phyloP scores from a whole-genome alignment of 768 basidiomycete genomes.

The Mycena belliarum region DNA sequence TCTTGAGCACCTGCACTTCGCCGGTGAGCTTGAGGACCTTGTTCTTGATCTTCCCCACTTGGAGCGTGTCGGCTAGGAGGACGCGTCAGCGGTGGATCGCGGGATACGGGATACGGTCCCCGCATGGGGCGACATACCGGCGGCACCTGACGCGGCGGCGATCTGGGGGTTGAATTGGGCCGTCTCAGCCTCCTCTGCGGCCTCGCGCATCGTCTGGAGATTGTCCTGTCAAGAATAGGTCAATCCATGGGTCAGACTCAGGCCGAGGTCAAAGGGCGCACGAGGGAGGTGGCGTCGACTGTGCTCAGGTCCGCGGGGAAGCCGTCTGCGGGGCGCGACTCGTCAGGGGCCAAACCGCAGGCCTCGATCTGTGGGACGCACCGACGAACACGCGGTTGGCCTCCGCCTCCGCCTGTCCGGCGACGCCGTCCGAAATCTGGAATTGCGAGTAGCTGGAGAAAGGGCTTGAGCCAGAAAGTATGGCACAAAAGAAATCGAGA shows the following conservation, averaged over 20 bases:
- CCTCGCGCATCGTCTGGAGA: conserved; percentile 24
- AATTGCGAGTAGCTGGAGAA: conserved; percentile 36
- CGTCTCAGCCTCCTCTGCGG: conserved; percentile 27
- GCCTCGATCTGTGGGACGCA: background rate
- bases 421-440: conserved; percentile 42
- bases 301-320: conserved; percentile 37
- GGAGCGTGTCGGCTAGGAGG: conserved; percentile 33
- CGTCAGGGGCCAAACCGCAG: background rate
- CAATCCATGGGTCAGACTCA: no score
- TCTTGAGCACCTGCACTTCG: conserved; percentile 34
- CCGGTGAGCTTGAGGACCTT: conserved; percentile 46
- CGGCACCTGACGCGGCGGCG: conserved; percentile 25
- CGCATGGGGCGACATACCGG: conserved; percentile 1
- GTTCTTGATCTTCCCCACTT: conserved; percentile 45
- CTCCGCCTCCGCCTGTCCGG: conserved; percentile 35
- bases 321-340: conserved; percentile 20
- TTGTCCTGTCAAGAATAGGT: conserved; percentile 9
- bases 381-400: conserved; percentile 41
- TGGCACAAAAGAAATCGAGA: no score
- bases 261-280: background rate
- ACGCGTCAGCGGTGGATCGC: background rate
- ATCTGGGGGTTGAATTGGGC: conserved; percentile 25
- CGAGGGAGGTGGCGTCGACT: conserved; percentile 28
- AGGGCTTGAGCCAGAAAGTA: no score
- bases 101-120: no score